These are phyloP conservation scores for Stenogyne calaminthoides DNA, from an alignment of 305 asterid genomes.

Conservation along the genomic window DNA sequence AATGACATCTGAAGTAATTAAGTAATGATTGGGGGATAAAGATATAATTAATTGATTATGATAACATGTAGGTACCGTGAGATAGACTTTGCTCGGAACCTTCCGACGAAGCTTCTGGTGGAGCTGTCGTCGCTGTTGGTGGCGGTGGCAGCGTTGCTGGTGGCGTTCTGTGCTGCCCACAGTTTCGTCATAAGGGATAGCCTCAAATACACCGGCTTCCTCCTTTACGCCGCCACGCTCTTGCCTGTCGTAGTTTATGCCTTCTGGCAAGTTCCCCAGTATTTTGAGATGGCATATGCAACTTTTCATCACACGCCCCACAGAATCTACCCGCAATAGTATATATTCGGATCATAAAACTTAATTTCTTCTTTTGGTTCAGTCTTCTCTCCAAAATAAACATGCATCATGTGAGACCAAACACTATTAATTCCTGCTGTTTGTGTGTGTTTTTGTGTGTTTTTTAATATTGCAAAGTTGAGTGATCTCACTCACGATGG, in stretches of 20 bases:
- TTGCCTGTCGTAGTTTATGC: background rate
- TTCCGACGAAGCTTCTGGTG: slow-evolving; percentile 49
- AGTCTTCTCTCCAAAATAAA: background rate
- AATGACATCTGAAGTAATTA: no score
- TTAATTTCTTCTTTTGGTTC: no score
- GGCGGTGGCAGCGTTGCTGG: slow-evolving; percentile 3
- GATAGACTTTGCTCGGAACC: slow-evolving; percentile 36
- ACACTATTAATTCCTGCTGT: background rate
- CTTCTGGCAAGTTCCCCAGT: slow-evolving; percentile 11
- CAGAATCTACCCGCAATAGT: background rate
- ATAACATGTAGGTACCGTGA: slow-evolving; percentile 28
- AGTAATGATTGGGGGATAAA: no score
- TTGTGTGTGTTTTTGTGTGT: background rate
- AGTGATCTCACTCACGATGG: background rate
- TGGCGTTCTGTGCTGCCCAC: slow-evolving; percentile 9
- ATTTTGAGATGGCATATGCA: background rate
- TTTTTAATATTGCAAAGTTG: background rate
- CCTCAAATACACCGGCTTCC: background rate
- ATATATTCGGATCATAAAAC: no score
- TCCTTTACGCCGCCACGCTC: slow-evolving; percentile 3
- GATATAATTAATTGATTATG: background rate
- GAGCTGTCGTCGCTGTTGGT: slow-evolving; percentile 21
- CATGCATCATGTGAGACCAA: no score
- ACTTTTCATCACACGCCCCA: background rate
- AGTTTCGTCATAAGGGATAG: background rate